Conservation (phyloP, 495 filamentous ascomycete species). For the Jackrogersella multiformis region DNA sequence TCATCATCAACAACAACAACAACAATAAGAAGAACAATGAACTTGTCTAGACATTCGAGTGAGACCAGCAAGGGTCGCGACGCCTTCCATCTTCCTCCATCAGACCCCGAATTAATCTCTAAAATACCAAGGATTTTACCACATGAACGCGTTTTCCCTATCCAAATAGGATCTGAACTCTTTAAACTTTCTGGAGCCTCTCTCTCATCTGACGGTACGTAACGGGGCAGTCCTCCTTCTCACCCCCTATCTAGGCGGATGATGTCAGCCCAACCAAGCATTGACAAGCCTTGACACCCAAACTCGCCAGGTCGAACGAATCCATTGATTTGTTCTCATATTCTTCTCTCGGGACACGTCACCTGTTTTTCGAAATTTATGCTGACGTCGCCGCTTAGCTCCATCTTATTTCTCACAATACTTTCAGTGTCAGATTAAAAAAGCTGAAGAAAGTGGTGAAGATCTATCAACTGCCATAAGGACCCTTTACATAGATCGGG, state of each 20-base stretch:
- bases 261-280: constrained; percentile 20
- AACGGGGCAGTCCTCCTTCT: constrained; percentile 15
- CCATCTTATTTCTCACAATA: constrained; percentile 98
- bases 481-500: constrained; percentile 94
- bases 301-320: not conserved
- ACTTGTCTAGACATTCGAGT: constrained; percentile 40
- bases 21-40: too few relatives aligned
- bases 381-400: constrained; percentile 64
- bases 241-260: constrained; percentile 16
- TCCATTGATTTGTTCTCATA: not conserved
- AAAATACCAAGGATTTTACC: constrained; percentile 68
- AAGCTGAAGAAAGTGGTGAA: constrained; percentile 65
- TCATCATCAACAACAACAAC: constrained; percentile 23
- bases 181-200: constrained; percentile 96
- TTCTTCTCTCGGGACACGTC: constrained; percentile 4
- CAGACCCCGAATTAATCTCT: constrained; percentile 45
- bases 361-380: not conserved
- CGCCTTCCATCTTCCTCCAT: constrained; percentile 40
- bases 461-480: constrained; percentile 57
- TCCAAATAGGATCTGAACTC: constrained; percentile 91
- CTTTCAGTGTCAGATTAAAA: constrained; percentile 83
- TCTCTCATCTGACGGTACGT: constrained; percentile 93
- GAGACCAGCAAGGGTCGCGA: constrained; percentile 44
- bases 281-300: constrained; percentile 1
- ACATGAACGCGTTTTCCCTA: constrained; percentile 81